These are phyloP conservation scores for Yamadazyma insecticola DNA, from an alignment of 805 yeast genomes.

Conservation along the genomic window DNA sequence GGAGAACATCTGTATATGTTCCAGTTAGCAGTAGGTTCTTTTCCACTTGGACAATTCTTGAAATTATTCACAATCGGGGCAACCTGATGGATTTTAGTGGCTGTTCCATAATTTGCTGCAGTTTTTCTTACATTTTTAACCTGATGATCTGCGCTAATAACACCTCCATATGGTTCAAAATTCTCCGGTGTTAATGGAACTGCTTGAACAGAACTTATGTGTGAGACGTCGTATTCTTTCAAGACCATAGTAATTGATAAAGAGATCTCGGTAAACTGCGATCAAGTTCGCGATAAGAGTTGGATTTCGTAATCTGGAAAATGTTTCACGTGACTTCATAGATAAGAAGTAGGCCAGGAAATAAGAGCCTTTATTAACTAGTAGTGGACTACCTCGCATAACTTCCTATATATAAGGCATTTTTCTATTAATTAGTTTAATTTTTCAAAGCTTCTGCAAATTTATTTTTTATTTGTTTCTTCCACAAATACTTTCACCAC, in stretches of 20 bases:
- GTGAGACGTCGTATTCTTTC: slow-evolving; percentile 28
- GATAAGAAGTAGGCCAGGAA: no score
- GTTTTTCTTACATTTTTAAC: slow-evolving; percentile 38
- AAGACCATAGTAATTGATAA: no score
- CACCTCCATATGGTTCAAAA: slow-evolving; percentile 69
- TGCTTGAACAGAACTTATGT: slow-evolving; percentile 35
- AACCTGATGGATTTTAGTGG: slow-evolving; percentile 68
- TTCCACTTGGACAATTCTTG: slow-evolving; percentile 40
- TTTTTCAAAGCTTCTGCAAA: no score
- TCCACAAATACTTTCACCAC: no score
- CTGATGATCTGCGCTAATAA: slow-evolving; percentile 76
- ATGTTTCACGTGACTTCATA: no score
- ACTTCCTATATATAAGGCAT: no score
- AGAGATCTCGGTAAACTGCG: no score
- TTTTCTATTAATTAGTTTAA: no score
- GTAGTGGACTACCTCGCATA: no score
- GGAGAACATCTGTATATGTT: slow-evolving; percentile 81
- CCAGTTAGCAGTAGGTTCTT: slow-evolving; percentile 60
- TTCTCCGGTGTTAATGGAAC: slow-evolving; percentile 59
- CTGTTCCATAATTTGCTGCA: slow-evolving; percentile 92
- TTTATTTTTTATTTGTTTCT: no score
- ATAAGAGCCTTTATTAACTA: no score
- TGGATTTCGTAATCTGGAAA: neutral
- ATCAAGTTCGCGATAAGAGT: neutral
- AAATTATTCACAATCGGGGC: slow-evolving; percentile 61